Evolutionary conservation across 257 asterid species (phyloP), one percentile per base, ranked within the genome.

Genomic region (Solanum paucissectum): DNA sequence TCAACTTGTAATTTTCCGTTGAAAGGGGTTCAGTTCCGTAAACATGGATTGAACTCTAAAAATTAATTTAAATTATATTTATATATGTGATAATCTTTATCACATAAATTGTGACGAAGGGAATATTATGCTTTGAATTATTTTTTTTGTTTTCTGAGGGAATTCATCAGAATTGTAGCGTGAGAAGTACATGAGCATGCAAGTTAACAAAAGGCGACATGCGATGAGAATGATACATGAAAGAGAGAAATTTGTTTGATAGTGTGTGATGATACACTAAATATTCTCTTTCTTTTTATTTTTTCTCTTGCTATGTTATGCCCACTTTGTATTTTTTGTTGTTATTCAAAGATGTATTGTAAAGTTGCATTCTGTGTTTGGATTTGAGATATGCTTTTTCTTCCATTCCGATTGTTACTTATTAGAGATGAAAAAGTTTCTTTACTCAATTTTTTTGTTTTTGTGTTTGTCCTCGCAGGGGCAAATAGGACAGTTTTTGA

Each of bases 401-500:
- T 83, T 74, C 81, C 64, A 83, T 83, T 81, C 79, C 23, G 73
- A 83, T 87, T 84, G 88, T 73, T 88, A 76, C 83, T 87, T 89
- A 72, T 18, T 72, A 66, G 91, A 82, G 88, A 90, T 90, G 83
- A 88, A 92, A 93, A 93, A 44, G 44, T 49, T 82, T 20, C 88
- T 74, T 85, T 82, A 66, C 88, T 90, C 60, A 68, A 72, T 58
- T 58, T 73, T 58, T 76, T 91, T 89, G 90, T 90, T 88, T 93
- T 91, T 83, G 66, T 90, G 81, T 88, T 16, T 88, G 88, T 86
- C 75, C 27, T 9, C n/a, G 66, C 95, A 95, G 98, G 94, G 83
- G 90, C 89, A 89, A 95, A 92, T 93, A 92, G 91, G 95, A 90
- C 98, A 90, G 92, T 79, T 69, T 86, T 88, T 92, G 98, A 95